phyloP scores from a whole-genome alignment of 2,329 filamentous ascomycete genomes.

The Xylaria sp. region DNA sequence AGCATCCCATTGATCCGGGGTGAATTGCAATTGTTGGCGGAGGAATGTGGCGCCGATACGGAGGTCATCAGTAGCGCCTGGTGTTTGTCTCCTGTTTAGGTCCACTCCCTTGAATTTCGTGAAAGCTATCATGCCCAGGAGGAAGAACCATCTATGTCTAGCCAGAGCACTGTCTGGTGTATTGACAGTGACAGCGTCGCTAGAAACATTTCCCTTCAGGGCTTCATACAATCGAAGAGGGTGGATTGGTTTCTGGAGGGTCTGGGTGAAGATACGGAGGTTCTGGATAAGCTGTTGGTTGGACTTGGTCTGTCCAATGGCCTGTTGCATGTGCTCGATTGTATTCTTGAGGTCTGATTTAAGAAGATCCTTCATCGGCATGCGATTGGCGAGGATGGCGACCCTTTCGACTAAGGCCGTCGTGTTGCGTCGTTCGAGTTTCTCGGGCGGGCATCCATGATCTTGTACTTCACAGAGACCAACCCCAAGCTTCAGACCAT shows the following conservation, averaged over 20 bases:
- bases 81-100: conserved; percentile 74
- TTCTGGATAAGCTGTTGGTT: conserved; percentile 86
- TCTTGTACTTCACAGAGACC: conserved; percentile 70
- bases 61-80: conserved; percentile 80
- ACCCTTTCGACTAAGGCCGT: conserved; percentile 83
- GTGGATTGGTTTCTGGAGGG: conserved; percentile 81
- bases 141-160: conserved; percentile 86
- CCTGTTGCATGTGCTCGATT: conserved; percentile 90
- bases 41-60: conserved; percentile 81
- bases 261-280: conserved; percentile 77
- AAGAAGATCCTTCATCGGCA: conserved; percentile 87
- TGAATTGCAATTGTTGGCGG: conserved; percentile 80
- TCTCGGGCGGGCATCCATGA: conserved; percentile 77
- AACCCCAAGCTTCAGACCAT: conserved; percentile 76
- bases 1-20: conserved; percentile 80
- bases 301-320: conserved; percentile 77
- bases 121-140: conserved; percentile 85
- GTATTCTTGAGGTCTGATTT: conserved; percentile 89
- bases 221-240: conserved; percentile 78
- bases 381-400: conserved; percentile 75
- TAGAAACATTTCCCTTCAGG: conserved; percentile 74
- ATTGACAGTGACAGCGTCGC: conserved; percentile 72
- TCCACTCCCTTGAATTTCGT: conserved; percentile 77
- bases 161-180: conserved; percentile 72
- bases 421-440: conserved; percentile 78